Evolutionary conservation across 1,139 yeast genomes (phyloP).

Genomic region (Pneumocystis sp.): DNA sequence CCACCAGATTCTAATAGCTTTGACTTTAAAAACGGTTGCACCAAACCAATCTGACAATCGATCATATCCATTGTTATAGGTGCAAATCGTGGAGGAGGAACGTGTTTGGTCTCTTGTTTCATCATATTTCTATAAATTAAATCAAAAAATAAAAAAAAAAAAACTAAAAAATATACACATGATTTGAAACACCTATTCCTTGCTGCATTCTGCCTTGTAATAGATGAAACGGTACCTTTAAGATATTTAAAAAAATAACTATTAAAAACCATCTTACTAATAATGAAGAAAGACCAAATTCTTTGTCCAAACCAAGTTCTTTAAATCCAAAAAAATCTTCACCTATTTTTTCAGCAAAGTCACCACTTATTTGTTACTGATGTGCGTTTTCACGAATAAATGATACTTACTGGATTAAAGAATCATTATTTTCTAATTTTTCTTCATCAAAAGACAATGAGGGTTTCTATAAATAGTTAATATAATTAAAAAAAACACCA

Average conservation of each 20-base stretch:
- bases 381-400: background rate
- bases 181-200: slow-evolving; percentile 11
- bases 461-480: background rate
- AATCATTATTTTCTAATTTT: background rate
- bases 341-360: slow-evolving; percentile 81
- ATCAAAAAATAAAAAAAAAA: slow-evolving; percentile 11
- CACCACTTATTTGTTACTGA: slow-evolving; percentile 35
- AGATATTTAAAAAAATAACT: background rate
- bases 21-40: slow-evolving; percentile 40
- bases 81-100: slow-evolving; percentile 25
- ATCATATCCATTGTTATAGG: slow-evolving; percentile 36
- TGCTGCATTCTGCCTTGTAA: slow-evolving; percentile 51
- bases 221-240: slow-evolving; percentile 51
- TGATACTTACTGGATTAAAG: background rate
- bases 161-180: background rate
- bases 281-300: slow-evolving; percentile 70
- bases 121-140: slow-evolving; percentile 16
- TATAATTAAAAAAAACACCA: background rate
- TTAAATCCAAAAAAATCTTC: slow-evolving; percentile 90
- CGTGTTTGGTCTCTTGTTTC: slow-evolving; percentile 14
- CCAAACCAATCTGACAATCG: slow-evolving; percentile 38
- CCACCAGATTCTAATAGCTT: slow-evolving; percentile 30
- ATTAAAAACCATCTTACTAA: slow-evolving; percentile 33
- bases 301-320: slow-evolving; percentile 85
- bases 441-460: background rate